phyloP scores from a whole-genome alignment of 805 yeast species.

The Ogataea glucozyma region DNA sequence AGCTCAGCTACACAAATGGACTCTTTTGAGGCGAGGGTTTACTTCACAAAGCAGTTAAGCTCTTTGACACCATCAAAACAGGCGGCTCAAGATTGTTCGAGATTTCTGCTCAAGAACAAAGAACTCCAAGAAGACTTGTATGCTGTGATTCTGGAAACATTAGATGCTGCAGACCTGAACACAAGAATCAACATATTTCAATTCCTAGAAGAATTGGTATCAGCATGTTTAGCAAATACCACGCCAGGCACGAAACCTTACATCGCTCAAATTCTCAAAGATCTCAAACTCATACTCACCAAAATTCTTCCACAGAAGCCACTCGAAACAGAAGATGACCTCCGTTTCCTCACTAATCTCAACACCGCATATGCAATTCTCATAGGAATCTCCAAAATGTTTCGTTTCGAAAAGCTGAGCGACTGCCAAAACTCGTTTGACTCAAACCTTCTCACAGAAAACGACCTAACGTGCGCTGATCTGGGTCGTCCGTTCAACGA shows the following conservation, averaged over 20 bases:
- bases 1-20: slow-evolving; percentile 53
- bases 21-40: slow-evolving; percentile 81
- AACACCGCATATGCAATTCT: slow-evolving; percentile 29
- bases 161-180: slow-evolving; percentile 56
- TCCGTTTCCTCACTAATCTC: slow-evolving; percentile 32
- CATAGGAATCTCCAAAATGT: slow-evolving; percentile 26
- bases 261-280: slow-evolving; percentile 29
- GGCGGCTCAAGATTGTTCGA: slow-evolving; percentile 51
- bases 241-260: slow-evolving; percentile 18
- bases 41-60: slow-evolving; percentile 67
- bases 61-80: slow-evolving; percentile 63
- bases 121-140: slow-evolving; percentile 69
- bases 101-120: slow-evolving; percentile 54
- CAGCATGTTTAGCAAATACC: slow-evolving; percentile 33
- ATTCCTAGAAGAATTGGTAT: slow-evolving; percentile 63
- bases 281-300: slow-evolving; percentile 36
- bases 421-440: slow-evolving; percentile 33
- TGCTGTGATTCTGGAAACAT: slow-evolving; percentile 63
- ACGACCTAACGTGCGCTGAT: slow-evolving; percentile 37
- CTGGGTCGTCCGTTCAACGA: slow-evolving; percentile 37
- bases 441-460: slow-evolving; percentile 36
- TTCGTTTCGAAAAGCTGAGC: slow-evolving; percentile 21
- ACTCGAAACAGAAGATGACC: slow-evolving; percentile 13
- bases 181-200: slow-evolving; percentile 65
- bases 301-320: slow-evolving; percentile 39